Conservation (phyloP, 495 filamentous ascomycete species). For the Penicillium coprophilum region DNA sequence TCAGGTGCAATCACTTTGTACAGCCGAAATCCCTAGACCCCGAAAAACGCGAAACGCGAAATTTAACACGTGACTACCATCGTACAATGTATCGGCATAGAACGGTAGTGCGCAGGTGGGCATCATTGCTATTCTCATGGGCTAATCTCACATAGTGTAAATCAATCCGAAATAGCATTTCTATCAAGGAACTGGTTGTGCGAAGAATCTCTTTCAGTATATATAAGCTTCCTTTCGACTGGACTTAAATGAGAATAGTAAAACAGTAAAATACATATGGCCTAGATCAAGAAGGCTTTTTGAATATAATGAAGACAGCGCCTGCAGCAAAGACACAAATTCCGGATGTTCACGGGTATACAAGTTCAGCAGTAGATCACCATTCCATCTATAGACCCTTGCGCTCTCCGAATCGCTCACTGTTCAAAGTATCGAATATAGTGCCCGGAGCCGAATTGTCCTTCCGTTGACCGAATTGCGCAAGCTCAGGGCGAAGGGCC, state of each 20-base stretch:
- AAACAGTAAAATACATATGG: conserved; percentile 27
- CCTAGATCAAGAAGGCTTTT: conserved; percentile 8
- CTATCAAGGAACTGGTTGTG: background rate
- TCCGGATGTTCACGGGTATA: conserved; percentile 20
- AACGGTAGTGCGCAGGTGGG: background rate
- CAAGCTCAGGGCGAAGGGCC: conserved; percentile 60
- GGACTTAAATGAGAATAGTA: conserved; percentile 14
- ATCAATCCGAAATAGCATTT: background rate
- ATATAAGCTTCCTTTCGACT: conserved; percentile 9
- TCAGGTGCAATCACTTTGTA: background rate
- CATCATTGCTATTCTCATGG: background rate
- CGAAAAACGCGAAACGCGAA: background rate
- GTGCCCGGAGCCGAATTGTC: conserved; percentile 27
- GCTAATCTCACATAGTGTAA: background rate
- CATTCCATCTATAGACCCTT: conserved; percentile 27
- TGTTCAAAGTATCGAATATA: conserved; percentile 34
- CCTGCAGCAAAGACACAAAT: conserved; percentile 25
- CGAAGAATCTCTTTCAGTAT: background rate
- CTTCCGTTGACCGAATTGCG: conserved; percentile 60
- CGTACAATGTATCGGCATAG: background rate
- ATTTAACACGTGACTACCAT: conserved; percentile 13
- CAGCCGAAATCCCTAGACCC: background rate
- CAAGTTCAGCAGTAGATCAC: conserved; percentile 18
- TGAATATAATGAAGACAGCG: conserved; percentile 8
- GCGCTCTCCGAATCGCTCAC: conserved; percentile 32